These are phyloP conservation scores for Marasmius tenuissimus DNA, from an alignment of 1,284 basidiomycete species.

Conservation along the genomic window DNA sequence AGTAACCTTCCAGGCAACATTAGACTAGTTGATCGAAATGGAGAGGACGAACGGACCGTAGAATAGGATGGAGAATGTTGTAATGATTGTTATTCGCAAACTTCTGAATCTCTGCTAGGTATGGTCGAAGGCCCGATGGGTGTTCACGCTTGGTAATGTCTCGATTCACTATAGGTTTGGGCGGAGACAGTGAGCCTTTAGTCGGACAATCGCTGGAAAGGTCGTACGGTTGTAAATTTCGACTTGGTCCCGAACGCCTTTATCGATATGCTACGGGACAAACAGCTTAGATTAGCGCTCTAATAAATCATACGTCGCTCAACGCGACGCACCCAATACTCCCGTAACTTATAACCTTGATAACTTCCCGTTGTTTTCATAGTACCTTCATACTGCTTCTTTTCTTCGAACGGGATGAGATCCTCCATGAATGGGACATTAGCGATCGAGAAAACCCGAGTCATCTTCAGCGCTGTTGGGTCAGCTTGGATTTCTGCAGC, in stretches of 20 bases:
- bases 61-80: constrained; percentile 48
- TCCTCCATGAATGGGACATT: constrained; percentile 52
- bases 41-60: constrained; percentile 33
- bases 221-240: constrained; percentile 56
- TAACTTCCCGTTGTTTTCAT: constrained; percentile 53
- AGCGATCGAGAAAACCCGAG: constrained; percentile 63
- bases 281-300: not conserved
- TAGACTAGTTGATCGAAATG: not conserved
- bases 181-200: not conserved
- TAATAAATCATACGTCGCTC: constrained; percentile 1
- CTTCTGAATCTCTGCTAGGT: constrained; percentile 56
- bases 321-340: constrained; percentile 47
- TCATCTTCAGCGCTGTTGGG: constrained; percentile 30
- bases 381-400: constrained; percentile 46
- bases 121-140: constrained; percentile 48
- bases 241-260: constrained; percentile 56
- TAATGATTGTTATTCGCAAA: constrained; percentile 54
- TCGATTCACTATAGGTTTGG: constrained; percentile 39
- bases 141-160: constrained; percentile 43
- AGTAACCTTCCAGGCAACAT: not conserved
- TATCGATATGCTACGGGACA: constrained; percentile 46
- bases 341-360: constrained; percentile 57
- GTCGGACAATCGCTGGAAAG: not conserved
- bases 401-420: constrained; percentile 52
- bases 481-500: not conserved